Evolutionary conservation across 129 eudicot species (phyloP), one percentile per base, ranked within the genome.

Genomic region (Flaveria bidentis): DNA sequence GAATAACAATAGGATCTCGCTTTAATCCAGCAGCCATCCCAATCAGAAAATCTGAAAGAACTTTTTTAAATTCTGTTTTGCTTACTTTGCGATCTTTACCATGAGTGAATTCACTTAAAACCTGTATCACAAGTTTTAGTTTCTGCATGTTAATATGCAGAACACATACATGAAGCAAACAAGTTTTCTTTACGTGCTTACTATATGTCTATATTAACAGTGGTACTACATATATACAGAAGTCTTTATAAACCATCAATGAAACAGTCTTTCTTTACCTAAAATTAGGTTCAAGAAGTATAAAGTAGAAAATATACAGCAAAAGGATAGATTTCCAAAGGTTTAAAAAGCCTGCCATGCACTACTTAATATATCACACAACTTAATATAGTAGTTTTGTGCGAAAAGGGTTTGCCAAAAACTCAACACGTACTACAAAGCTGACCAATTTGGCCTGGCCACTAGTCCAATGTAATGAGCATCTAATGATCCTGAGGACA

Each of bases 1-100:
- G 92, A 70, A 94, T 91, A 58, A 91, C 94, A 60, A 91, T 86
- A 2, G 99, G 97, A 44, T 94, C 96, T 44, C 99, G 87, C 86
- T 94, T 91, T 49, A 94, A 80, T 22, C 99, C 99, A 65, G 93
- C 88, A 75, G 99, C 97, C 99, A 94, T 91, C 83, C 99, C 97
- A 76, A 94, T 33, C 17, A 93, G 86, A 82, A 93, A 82, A 82
- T 93, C 98, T 67, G 98, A 91, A 30, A 93, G 91, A 58, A 93
- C 97, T 61, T 73, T 87, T 70, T 90, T 90, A 62, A 93, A 93
- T 85, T 85, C 88, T 0, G 80, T 75, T 85, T 91, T 93, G 96
- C 88, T 87, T 80, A 93, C 94, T 73, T 87, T 88, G 69, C 85
- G 80, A 71, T 91, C 84, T 42, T 78, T 93, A 55, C 97, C 97